phyloP scores from a whole-genome alignment of 805 yeast genomes.

The Yarrowia sp. region DNA sequence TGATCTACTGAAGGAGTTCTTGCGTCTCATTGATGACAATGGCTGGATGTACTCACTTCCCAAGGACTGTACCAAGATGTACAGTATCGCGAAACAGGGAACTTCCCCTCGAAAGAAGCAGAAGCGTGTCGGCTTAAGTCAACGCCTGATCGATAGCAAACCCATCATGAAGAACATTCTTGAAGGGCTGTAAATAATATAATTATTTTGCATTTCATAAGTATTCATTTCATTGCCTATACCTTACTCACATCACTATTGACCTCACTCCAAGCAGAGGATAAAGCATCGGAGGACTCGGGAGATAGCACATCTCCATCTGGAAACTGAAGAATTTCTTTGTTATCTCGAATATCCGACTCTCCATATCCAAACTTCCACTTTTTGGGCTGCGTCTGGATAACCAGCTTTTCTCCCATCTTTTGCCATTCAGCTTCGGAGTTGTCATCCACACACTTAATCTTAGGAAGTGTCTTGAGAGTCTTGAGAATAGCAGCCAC shows the following conservation, averaged over 20 bases:
- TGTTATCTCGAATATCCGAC: not conserved
- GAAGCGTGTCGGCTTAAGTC: conserved; percentile 28
- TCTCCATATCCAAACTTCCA: conserved; percentile 21
- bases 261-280: conserved; percentile 17
- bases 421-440: conserved; percentile 13
- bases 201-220: conserved; percentile 2
- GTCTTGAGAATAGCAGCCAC: conserved; percentile 29
- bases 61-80: conserved; percentile 39
- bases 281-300: conserved; percentile 3
- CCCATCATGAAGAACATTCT: conserved; percentile 32
- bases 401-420: conserved; percentile 9
- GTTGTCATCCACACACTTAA: conserved; percentile 10
- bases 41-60: conserved; percentile 73
- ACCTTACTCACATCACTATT: conserved; percentile 1
- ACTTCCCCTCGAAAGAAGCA: conserved; percentile 33
- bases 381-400: conserved; percentile 4
- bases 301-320: conserved; percentile 6
- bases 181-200: conserved; percentile 15
- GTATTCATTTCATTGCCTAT: not conserved
- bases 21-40: conserved; percentile 61
- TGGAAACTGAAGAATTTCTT: not conserved
- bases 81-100: conserved; percentile 33
- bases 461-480: conserved; percentile 7
- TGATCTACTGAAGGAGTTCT: conserved; percentile 63
- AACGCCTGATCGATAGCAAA: conserved; percentile 6